phyloP scores from a whole-genome alignment of 257 asterid species.

The Solanum boliviense region DNA sequence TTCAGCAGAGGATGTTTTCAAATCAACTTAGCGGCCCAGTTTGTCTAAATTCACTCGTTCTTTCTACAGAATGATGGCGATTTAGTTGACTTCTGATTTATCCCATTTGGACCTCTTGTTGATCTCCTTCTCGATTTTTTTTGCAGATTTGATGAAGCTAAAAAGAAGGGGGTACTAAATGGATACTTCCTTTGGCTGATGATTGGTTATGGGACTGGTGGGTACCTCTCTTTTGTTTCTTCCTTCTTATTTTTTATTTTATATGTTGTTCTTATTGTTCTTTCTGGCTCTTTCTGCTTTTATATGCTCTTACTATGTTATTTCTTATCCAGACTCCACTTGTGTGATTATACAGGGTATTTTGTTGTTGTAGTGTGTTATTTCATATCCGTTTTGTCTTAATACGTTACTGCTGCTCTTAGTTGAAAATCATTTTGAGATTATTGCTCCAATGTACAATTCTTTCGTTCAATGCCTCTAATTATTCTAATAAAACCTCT shows the following conservation, averaged over 20 bases:
- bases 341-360: not conserved
- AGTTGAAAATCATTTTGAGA: not conserved
- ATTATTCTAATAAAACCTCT: not conserved
- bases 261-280: not conserved
- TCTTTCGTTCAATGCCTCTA: not conserved
- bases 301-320: not conserved
- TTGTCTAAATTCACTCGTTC: not conserved
- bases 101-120: not conserved
- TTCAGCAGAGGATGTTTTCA: not conserved
- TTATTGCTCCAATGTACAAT: not conserved
- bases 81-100: not conserved
- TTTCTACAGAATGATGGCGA: not conserved
- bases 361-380: not conserved
- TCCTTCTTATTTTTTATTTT: not conserved
- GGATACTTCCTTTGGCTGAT: conserved; percentile 88
- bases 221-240: conserved; percentile 16
- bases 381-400: not conserved
- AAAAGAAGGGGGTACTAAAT: conserved; percentile 42
- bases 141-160: conserved; percentile 86
- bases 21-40: not conserved
- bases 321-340: not conserved
- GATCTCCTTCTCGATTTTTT: not conserved
- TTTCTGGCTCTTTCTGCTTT: not conserved
- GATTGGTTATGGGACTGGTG: conserved; percentile 84
- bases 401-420: not conserved